Evolutionary conservation across 805 yeast species (phyloP).

Genomic region (Komagataella kurtzmanii): DNA sequence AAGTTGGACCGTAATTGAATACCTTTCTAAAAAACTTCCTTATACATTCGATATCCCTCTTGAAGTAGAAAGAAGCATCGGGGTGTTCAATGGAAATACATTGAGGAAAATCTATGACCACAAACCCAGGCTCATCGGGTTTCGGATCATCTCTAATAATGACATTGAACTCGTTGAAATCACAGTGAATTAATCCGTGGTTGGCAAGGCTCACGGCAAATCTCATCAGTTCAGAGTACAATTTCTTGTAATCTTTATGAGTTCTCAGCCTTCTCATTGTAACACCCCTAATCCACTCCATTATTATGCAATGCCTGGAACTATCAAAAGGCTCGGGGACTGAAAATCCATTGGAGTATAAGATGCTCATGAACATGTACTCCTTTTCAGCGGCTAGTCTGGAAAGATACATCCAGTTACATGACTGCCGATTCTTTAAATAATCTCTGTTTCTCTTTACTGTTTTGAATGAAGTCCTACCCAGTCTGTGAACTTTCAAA

Average conservation of each 20-base stretch:
- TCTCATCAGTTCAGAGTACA: conserved; percentile 78
- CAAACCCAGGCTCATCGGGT: conserved; percentile 50
- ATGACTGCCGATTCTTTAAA: conserved; percentile 53
- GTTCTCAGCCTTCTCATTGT: conserved; percentile 76
- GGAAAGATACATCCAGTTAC: conserved; percentile 88
- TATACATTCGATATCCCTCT: conserved; percentile 88
- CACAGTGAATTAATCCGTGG: conserved; percentile 92
- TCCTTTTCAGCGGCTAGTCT: conserved; percentile 88
- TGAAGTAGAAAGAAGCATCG: conserved; percentile 80
- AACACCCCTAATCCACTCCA: conserved; percentile 85
- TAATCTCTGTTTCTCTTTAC: conserved; percentile 93
- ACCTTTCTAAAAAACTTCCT: conserved; percentile 70
- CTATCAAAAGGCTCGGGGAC: conserved; percentile 87
- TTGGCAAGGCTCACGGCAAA: conserved; percentile 76
- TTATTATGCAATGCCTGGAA: conserved; percentile 83
- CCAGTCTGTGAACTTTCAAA: conserved; percentile 83
- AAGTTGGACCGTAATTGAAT: conserved; percentile 57
- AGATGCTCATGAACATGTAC: conserved; percentile 71
- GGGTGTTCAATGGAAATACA: conserved; percentile 86
- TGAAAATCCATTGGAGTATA: conserved; percentile 60
- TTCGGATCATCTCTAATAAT: conserved; percentile 47
- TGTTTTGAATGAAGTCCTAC: conserved; percentile 85
- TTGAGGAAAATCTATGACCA: conserved; percentile 97
- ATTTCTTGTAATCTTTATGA: conserved; percentile 52
- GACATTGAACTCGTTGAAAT: conserved; percentile 92